Conservation (phyloP, 1,284 basidiomycete species). For the Cutaneotrichosporon cyanovorans region DNA sequence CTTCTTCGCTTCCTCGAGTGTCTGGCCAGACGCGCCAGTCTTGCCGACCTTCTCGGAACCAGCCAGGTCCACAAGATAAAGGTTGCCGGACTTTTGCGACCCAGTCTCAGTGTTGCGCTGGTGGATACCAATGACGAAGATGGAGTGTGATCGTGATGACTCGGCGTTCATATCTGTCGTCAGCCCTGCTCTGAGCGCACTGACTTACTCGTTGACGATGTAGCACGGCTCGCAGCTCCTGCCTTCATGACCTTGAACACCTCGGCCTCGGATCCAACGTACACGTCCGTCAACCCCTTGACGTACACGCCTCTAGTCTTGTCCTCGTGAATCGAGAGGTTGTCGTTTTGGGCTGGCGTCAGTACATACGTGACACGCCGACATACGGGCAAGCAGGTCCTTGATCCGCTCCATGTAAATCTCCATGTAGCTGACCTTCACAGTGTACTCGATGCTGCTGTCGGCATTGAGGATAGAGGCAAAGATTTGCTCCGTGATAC, state of each 20-base stretch:
- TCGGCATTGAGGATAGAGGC: slow-evolving; percentile 94
- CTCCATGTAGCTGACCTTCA: slow-evolving; percentile 99
- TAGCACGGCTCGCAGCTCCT: slow-evolving; percentile 81
- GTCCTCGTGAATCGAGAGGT: slow-evolving; percentile 97
- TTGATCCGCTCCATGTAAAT: slow-evolving; percentile 97
- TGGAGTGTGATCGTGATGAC: slow-evolving; percentile 97
- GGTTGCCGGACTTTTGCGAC: slow-evolving; percentile 89
- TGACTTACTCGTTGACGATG: slow-evolving; percentile 84
- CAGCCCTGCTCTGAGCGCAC: background rate
- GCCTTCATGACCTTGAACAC: slow-evolving; percentile 99
- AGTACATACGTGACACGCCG: background rate
- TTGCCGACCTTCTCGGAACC: slow-evolving; percentile 98
- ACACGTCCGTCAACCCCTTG: slow-evolving; percentile 95
- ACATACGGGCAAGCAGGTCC: slow-evolving; percentile 89
- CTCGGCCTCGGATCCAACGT: slow-evolving; percentile 91
- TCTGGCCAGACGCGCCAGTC: slow-evolving; percentile 97
- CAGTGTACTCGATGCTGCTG: slow-evolving; percentile 90
- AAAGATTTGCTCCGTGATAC: slow-evolving; percentile 99
- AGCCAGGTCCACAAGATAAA: slow-evolving; percentile 96
- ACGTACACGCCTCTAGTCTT: slow-evolving; percentile 97
- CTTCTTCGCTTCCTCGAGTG: slow-evolving; percentile 98
- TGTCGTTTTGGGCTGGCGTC: slow-evolving; percentile 84
- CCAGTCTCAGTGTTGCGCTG: slow-evolving; percentile 95
- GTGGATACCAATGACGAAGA: slow-evolving; percentile 95
- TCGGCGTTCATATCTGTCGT: slow-evolving; percentile 99